Evolutionary conservation across 2,329 filamentous ascomycete species (phyloP).

Genomic region (Nakataea oryzae): DNA sequence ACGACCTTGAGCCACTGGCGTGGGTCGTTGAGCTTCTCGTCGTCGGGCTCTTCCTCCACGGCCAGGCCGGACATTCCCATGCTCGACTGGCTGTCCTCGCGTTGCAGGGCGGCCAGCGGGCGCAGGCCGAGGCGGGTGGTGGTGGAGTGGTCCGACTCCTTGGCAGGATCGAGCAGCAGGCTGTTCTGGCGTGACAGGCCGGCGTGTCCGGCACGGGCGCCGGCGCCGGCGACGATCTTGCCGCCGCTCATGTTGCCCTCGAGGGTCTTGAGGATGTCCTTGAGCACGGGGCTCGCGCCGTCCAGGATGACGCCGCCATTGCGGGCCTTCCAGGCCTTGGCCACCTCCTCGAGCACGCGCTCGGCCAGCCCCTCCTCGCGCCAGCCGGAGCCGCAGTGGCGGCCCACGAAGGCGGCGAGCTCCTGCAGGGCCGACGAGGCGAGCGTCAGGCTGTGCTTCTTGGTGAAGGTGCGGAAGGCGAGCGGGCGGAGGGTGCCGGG

Average conservation of each 20-base stretch:
- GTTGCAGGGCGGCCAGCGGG: constrained; percentile 27
- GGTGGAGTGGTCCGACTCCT: constrained; percentile 39
- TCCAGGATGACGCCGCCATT: constrained; percentile 89
- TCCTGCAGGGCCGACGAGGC: constrained; percentile 78
- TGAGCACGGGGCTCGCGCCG: constrained; percentile 64
- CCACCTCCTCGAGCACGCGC: constrained; percentile 82
- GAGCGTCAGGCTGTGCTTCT: constrained; percentile 91
- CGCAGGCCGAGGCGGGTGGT: constrained; percentile 43
- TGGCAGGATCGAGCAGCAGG: constrained; percentile 46
- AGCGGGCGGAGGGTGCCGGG: constrained; percentile 78
- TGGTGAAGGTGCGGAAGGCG: constrained; percentile 92
- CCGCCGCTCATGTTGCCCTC: constrained; percentile 89
- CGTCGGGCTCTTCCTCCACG: constrained; percentile 43
- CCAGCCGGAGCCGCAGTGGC: constrained; percentile 93
- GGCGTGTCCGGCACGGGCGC: constrained; percentile 29
- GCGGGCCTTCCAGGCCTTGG: constrained; percentile 81
- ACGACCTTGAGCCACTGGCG: constrained; percentile 78
- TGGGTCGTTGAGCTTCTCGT: constrained; percentile 54
- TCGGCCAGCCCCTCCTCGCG: constrained; percentile 90
- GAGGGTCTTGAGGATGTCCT: constrained; percentile 70
- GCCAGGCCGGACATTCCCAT: constrained; percentile 48
- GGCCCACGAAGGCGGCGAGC: constrained; percentile 80
- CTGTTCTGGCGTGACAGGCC: constrained; percentile 51
- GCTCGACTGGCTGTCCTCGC: constrained; percentile 56
- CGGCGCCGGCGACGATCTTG: constrained; percentile 42